Percentiles rank a stretch among this genome's conserved stretches.
phyloP scores from a whole-genome alignment of 768 basidiomycete genomes.

The Baorangia bicolor region DNA sequence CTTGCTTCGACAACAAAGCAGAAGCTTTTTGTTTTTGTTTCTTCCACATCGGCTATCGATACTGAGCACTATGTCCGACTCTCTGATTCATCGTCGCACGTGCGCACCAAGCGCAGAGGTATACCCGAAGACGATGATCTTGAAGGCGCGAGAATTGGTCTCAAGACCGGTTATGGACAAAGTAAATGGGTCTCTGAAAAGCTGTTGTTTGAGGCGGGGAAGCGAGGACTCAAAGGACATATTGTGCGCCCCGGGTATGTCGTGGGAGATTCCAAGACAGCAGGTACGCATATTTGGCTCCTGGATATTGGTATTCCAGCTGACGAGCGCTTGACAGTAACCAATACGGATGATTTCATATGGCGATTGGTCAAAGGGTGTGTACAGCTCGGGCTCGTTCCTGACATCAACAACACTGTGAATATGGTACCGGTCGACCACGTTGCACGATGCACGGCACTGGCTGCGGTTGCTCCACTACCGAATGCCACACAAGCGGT shows the following conservation, averaged over 20 bases:
- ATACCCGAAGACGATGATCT: conserved; percentile 87
- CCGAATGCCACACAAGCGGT: conserved; percentile 52
- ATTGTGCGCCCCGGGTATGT: conserved; percentile 95
- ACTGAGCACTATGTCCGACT: conserved; percentile 87
- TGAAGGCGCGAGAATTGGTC: conserved; percentile 69
- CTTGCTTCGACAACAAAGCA: conserved; percentile 72
- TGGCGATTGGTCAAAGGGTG: conserved; percentile 99
- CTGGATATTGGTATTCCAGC: background rate
- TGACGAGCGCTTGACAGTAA: conserved; percentile 51
- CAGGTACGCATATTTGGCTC: conserved; percentile 51
- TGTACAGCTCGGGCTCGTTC: conserved; percentile 92
- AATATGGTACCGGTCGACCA: conserved; percentile 99
- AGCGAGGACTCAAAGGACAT: conserved; percentile 77
- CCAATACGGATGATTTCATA: conserved; percentile 98
- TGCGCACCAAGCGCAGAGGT: conserved; percentile 50
- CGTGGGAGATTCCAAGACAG: conserved; percentile 86
- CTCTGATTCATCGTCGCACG: conserved; percentile 62
- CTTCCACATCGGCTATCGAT: conserved; percentile 94
- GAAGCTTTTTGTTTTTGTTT: conserved; percentile 87
- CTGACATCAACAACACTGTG: conserved; percentile 96
- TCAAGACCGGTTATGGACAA: conserved; percentile 95
- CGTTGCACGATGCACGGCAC: conserved; percentile 78
- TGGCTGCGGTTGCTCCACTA: conserved; percentile 67
- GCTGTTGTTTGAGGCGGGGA: conserved; percentile 86
- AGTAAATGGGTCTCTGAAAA: conserved; percentile 99